phyloP scores from a whole-genome alignment of 129 eudicot species.

The Artemisia argyi region DNA sequence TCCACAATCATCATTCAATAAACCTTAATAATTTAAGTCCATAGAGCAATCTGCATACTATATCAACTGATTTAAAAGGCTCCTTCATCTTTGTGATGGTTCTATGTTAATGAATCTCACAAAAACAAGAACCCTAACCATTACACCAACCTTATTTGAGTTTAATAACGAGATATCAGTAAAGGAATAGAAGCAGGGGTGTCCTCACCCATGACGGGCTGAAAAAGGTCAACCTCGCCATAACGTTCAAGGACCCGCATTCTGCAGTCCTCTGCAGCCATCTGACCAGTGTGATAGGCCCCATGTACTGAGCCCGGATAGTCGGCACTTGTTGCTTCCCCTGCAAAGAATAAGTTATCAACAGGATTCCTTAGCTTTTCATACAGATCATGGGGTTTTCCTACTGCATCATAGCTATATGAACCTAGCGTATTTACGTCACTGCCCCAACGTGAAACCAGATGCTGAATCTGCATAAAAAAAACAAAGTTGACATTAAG shows the following conservation, averaged over 20 bases:
- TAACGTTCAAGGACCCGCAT: constrained; percentile 96
- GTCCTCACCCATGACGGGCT: constrained; percentile 88
- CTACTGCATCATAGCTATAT: constrained; percentile 91
- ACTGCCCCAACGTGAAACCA: constrained; percentile 97
- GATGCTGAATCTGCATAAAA: constrained; percentile 77
- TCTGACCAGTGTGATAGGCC: constrained; percentile 86
- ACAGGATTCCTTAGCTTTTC: constrained; percentile 91
- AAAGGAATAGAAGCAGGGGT: constrained; percentile 64
- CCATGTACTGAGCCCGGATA: constrained; percentile 98
- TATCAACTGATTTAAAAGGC: neutral
- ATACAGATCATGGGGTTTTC: constrained; percentile 94
- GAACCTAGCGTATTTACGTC: constrained; percentile 82
- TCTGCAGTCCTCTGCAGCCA: constrained; percentile 98
- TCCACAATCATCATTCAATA: constrained; percentile 16
- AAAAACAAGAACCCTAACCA: constrained; percentile 4
- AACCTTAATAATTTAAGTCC: constrained; percentile 25
- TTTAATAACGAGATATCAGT: constrained; percentile 75
- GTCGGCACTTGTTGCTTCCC: constrained; percentile 90
- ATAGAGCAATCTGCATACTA: constrained; percentile 19
- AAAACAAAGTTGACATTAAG: neutral
- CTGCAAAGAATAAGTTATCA: constrained; percentile 97
- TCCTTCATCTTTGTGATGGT: constrained; percentile 15
- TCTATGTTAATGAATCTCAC: neutral
- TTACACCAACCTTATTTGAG: neutral
- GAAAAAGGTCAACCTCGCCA: constrained; percentile 86